Evolutionary conservation across 2,329 filamentous ascomycete species (phyloP).

Genomic region (Aspergillus pseudonomiae): DNA sequence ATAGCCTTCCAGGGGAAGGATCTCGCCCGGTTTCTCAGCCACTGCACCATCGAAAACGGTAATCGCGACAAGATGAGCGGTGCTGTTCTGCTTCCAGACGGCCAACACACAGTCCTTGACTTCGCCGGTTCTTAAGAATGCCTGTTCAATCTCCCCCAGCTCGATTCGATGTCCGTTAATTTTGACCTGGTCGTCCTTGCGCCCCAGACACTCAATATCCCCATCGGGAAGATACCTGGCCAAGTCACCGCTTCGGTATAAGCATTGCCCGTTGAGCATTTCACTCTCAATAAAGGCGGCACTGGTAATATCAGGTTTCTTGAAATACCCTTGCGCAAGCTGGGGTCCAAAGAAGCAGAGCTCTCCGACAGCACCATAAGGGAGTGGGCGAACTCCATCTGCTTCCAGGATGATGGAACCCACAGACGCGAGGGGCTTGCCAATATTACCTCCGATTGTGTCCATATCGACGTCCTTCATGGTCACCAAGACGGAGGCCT

Average conservation of each 20-base stretch:
- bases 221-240: neutral
- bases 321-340: neutral
- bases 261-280: neutral
- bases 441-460: neutral
- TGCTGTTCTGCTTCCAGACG: neutral
- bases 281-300: neutral
- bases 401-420: neutral
- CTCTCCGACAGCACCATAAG: neutral
- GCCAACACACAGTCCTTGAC: neutral
- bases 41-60: neutral
- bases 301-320: neutral
- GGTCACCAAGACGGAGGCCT: conserved; percentile 17
- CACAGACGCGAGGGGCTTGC: neutral
- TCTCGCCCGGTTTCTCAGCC: neutral
- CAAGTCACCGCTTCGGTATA: neutral
- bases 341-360: neutral
- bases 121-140: neutral
- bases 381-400: neutral
- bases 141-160: conserved; percentile 10
- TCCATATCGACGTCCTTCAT: conserved; percentile 9
- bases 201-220: conserved; percentile 35
- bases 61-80: neutral
- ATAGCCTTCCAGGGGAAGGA: neutral
- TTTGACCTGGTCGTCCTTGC: conserved; percentile 65
- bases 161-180: conserved; percentile 56